Conservation (phyloP, 2,329 filamentous ascomycete genomes). For the Cryphonectria radicalis region DNA sequence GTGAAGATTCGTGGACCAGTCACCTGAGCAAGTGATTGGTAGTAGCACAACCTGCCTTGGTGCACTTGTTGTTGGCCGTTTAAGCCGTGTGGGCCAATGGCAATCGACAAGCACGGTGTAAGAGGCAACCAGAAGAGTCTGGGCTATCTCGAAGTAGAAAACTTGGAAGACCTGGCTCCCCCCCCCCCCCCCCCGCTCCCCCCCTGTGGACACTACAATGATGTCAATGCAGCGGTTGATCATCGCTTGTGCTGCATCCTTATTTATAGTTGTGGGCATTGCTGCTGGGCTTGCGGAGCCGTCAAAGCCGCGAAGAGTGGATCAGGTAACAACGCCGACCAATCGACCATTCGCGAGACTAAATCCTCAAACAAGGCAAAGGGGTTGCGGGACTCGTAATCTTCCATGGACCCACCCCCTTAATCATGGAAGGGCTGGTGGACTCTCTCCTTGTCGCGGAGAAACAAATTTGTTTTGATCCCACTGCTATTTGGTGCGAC, state of each 20-base stretch:
- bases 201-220: neutral
- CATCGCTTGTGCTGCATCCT: slow-evolving; percentile 2
- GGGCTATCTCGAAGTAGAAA: neutral
- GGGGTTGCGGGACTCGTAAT: slow-evolving; percentile 19
- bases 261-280: slow-evolving; percentile 16
- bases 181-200: too few relatives aligned
- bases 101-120: neutral
- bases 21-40: neutral
- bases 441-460: neutral
- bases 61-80: neutral
- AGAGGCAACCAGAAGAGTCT: neutral
- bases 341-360: neutral
- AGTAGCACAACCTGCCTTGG: neutral
- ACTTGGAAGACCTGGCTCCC: neutral
- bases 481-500: neutral
- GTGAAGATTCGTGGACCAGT: neutral
- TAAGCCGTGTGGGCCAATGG: neutral
- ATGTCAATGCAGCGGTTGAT: slow-evolving; percentile 9
- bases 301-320: slow-evolving; percentile 12
- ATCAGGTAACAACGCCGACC: slow-evolving; percentile 11
- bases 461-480: slow-evolving; percentile 14
- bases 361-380: slow-evolving; percentile 16
- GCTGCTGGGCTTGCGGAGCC: slow-evolving; percentile 9
- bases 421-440: slow-evolving; percentile 5
- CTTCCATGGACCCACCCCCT: slow-evolving; percentile 20